Percentiles rank a stretch among this genome's conserved stretches.
phyloP scores from a whole-genome alignment of 495 filamentous ascomycete genomes.

The Astrothelium macrocarpum region DNA sequence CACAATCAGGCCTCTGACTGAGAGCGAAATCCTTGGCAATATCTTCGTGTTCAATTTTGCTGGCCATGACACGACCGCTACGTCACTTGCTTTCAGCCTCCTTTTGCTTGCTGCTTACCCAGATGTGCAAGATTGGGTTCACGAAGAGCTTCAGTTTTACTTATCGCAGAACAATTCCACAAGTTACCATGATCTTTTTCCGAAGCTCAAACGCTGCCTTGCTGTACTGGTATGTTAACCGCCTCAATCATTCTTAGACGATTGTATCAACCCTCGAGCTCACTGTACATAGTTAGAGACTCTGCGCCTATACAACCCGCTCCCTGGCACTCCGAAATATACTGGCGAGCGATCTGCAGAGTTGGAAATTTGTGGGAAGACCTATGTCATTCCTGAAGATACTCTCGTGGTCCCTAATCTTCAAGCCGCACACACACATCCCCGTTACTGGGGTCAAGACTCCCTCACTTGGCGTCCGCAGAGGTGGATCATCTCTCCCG shows the following conservation, averaged over 20 bases:
- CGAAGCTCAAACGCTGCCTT: background rate
- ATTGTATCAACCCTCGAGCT: background rate
- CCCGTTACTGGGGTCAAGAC: constrained; percentile 39
- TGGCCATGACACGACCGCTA: constrained; percentile 20
- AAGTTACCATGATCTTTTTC: background rate
- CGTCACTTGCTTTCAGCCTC: constrained; percentile 10
- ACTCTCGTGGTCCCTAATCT: constrained; percentile 32
- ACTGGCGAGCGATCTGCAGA: background rate
- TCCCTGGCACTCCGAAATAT: background rate
- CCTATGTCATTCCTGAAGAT: constrained; percentile 28
- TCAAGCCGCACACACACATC: constrained; percentile 34
- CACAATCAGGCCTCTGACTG: background rate
- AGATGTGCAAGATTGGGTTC: constrained; percentile 18
- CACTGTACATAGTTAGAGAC: background rate
- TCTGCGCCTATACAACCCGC: background rate
- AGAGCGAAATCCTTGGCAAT: constrained; percentile 17
- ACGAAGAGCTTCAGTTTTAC: constrained; percentile 12
- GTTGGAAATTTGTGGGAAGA: constrained; percentile 23
- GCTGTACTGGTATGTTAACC: background rate
- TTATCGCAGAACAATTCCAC: background rate
- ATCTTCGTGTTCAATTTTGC: constrained; percentile 21
- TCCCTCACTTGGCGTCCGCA: constrained; percentile 29
- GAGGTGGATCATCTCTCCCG: constrained; percentile 20
- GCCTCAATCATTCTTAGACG: background rate
- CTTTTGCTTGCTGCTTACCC: constrained; percentile 12